Evolutionary conservation across 2,329 filamentous ascomycete species (phyloP).

Genomic region (Hirsutella thompsonii): DNA sequence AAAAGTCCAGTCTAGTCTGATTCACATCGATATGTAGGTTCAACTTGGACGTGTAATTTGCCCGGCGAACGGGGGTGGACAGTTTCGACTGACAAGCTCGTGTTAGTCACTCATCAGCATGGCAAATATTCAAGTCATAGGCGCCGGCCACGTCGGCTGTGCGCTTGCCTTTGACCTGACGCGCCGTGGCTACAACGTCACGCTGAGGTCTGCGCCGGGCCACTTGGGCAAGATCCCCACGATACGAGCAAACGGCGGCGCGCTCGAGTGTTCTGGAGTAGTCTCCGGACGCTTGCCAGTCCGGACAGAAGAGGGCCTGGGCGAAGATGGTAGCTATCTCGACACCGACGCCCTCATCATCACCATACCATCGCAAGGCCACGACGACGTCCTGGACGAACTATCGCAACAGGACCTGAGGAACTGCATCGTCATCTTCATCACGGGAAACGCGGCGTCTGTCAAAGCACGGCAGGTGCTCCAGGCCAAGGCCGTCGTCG

Average conservation of each 20-base stretch:
- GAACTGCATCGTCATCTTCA: background rate
- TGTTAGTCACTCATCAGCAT: no score
- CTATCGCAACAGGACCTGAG: background rate
- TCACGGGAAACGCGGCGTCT: background rate
- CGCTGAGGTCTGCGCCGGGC: conserved; percentile 1
- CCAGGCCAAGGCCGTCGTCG: conserved; percentile 1
- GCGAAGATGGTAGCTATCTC: background rate
- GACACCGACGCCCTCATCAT: background rate
- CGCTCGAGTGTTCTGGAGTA: background rate
- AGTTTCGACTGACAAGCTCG: no score
- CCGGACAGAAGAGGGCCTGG: background rate
- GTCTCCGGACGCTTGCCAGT: background rate
- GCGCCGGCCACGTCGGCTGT: conserved; percentile 7
- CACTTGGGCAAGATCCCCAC: conserved; percentile 1
- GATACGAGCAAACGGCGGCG: conserved; percentile 1
- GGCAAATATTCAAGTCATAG: conserved; percentile 5
- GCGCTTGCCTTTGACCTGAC: conserved; percentile 5
- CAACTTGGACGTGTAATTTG: no score
- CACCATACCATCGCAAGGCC: background rate
- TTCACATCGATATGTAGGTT: no score
- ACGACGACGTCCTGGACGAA: background rate
- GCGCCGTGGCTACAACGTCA: conserved; percentile 1
- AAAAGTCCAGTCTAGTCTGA: no score
- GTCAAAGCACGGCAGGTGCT: background rate
- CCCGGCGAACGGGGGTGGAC: no score